Evolutionary conservation across 2,329 filamentous ascomycete species (phyloP).

Genomic region (Phaeosphaeria sp.): DNA sequence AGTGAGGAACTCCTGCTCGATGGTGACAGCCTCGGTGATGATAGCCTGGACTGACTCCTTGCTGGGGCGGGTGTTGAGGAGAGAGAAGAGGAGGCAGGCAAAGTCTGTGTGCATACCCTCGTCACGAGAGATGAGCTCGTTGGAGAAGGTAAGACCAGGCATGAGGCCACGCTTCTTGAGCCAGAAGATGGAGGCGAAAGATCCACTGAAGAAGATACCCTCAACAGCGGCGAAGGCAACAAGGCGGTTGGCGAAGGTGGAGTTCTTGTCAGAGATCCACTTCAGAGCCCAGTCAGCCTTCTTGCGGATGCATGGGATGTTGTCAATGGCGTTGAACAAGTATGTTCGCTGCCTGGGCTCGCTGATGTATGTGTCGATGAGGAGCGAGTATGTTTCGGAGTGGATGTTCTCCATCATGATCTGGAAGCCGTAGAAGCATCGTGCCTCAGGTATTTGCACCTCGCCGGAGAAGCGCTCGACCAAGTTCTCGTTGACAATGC

Average conservation of each 20-base stretch:
- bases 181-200: constrained; percentile 99
- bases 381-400: constrained; percentile 98
- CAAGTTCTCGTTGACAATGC: constrained; percentile 99
- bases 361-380: constrained; percentile 99
- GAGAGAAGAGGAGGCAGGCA: constrained; percentile 96
- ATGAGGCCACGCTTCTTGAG: constrained; percentile 99
- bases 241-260: constrained; percentile 92
- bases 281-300: constrained; percentile 97
- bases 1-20: constrained; percentile 97
- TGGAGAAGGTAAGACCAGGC: constrained; percentile 98
- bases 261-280: constrained; percentile 94
- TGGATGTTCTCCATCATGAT: constrained; percentile 99
- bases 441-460: constrained; percentile 95
- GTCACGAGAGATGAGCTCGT: constrained; percentile 99
- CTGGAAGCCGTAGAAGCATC: constrained; percentile 99
- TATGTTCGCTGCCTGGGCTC: constrained; percentile 92
- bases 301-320: constrained; percentile 96
- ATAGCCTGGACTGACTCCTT: constrained; percentile 83
- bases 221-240: constrained; percentile 97
- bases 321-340: constrained; percentile 98
- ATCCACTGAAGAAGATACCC: constrained; percentile 99
- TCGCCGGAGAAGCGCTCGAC: constrained; percentile 97
- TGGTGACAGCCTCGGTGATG: constrained; percentile 90
- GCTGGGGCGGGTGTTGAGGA: constrained; percentile 88
- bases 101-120: constrained; percentile 99